phyloP scores from a whole-genome alignment of 305 asterid genomes.

The Fraxinus ornus region DNA sequence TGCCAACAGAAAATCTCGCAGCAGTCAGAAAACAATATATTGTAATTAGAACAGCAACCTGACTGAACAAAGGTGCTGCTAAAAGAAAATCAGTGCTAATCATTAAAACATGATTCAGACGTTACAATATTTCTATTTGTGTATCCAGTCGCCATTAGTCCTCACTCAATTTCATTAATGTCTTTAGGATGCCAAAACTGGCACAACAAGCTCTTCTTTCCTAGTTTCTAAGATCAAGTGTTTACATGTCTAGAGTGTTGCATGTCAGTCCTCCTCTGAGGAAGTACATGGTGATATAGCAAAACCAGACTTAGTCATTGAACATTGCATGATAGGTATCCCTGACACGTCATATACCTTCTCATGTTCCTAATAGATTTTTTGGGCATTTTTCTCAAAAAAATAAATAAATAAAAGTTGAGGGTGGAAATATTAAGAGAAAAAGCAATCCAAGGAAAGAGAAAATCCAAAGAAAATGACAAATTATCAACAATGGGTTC shows the following conservation, averaged over 20 bases:
- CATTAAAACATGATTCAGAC: background rate
- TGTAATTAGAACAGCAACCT: constrained; percentile 16
- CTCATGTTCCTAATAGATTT: background rate
- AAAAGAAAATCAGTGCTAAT: constrained; percentile 15
- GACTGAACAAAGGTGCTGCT: background rate
- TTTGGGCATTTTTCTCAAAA: constrained; percentile 2
- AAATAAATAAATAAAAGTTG: constrained; percentile 7
- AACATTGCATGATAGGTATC: background rate
- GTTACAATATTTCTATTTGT: background rate
- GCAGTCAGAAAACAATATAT: background rate
- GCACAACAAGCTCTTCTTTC: constrained; percentile 5
- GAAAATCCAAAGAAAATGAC: constrained; percentile 15
- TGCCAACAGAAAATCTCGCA: constrained; percentile 15
- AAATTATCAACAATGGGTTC: background rate
- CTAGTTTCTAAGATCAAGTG: constrained; percentile 14
- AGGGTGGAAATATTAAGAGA: background rate
- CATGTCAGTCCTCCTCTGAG: background rate
- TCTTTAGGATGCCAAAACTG: constrained; percentile 17
- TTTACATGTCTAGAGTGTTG: constrained; percentile 16
- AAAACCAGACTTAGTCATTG: constrained; percentile 5
- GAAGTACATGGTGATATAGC: background rate
- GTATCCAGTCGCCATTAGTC: constrained; percentile 2
- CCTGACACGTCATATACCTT: background rate
- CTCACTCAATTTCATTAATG: constrained; percentile 14
- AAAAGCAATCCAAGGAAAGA: constrained; percentile 5